Conservation (phyloP, 768 basidiomycete species). For the Agrocybe chaxingu region DNA sequence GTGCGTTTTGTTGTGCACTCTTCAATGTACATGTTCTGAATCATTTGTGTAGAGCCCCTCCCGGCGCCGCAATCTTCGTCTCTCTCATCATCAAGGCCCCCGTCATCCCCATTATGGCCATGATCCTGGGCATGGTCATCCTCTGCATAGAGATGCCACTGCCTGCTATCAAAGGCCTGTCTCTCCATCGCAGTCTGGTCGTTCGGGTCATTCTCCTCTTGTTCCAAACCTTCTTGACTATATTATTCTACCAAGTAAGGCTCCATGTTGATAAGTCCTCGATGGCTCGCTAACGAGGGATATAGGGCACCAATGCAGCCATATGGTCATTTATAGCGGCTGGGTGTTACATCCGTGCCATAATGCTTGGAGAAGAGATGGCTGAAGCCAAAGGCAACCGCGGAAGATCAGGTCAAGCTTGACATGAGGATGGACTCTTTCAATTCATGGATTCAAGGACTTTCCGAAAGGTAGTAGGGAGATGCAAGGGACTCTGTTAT, state of each 20-base stretch:
- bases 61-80: slow-evolving; percentile 60
- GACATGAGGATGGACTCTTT: slow-evolving; percentile 19
- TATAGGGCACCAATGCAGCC: slow-evolving; percentile 78
- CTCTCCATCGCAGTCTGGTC: slow-evolving; percentile 64
- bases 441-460: slow-evolving; percentile 8
- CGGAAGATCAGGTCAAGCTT: slow-evolving; percentile 57
- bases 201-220: slow-evolving; percentile 61
- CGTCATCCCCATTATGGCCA: slow-evolving; percentile 65
- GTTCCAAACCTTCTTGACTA: slow-evolving; percentile 57
- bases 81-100: slow-evolving; percentile 75
- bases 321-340: slow-evolving; percentile 77
- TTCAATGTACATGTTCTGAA: not conserved
- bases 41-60: slow-evolving; percentile 48
- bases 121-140: slow-evolving; percentile 57
- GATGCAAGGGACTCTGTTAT: slow-evolving; percentile 12
- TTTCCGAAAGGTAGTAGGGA: slow-evolving; percentile 14
- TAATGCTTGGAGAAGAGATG: slow-evolving; percentile 67
- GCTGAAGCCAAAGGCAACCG: slow-evolving; percentile 61
- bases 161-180: slow-evolving; percentile 49
- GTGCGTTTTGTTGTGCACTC: slow-evolving; percentile 38
- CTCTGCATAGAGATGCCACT: slow-evolving; percentile 73
- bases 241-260: slow-evolving; percentile 76
- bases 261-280: not conserved
- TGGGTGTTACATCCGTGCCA: slow-evolving; percentile 63
- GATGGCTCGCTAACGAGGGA: no score